Conservation (phyloP, 2,329 filamentous ascomycete species). For the Aspergillus melleus region DNA sequence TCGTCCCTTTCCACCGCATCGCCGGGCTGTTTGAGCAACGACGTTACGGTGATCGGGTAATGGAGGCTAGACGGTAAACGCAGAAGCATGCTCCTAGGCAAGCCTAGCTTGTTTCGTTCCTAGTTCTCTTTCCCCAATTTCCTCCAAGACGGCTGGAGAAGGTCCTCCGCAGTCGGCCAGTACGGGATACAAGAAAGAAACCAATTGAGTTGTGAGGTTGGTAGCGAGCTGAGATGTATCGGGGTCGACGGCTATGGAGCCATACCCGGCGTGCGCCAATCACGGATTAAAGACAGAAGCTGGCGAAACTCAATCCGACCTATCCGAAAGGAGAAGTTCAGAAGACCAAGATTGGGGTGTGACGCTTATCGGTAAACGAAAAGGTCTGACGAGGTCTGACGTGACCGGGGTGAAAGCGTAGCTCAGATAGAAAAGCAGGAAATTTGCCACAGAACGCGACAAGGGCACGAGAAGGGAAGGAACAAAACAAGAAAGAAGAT, state of each 20-base stretch:
- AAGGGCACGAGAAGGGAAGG: neutral
- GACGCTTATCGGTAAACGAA: neutral
- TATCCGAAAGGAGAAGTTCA: neutral
- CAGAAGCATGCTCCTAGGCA: conserved; percentile 44
- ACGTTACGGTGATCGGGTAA: conserved; percentile 91
- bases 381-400: neutral
- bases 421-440: neutral
- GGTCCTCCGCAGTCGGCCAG: neutral
- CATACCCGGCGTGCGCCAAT: conserved; percentile 16
- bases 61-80: conserved; percentile 61
- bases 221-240: conserved; percentile 6
- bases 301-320: neutral
- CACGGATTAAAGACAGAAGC: conserved; percentile 2
- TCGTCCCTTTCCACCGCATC: conserved; percentile 75
- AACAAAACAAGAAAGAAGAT: neutral
- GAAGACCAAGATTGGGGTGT: neutral
- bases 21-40: conserved; percentile 73
- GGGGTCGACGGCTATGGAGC: conserved; percentile 16
- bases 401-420: neutral
- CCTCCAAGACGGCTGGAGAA: neutral
- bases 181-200: neutral
- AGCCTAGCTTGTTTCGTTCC: neutral
- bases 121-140: conserved; percentile 1
- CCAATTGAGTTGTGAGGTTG: neutral
- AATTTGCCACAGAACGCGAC: conserved; percentile 14